phyloP scores from a whole-genome alignment of 2,329 filamentous ascomycete species.

The Chrysoporthe austroafricana region DNA sequence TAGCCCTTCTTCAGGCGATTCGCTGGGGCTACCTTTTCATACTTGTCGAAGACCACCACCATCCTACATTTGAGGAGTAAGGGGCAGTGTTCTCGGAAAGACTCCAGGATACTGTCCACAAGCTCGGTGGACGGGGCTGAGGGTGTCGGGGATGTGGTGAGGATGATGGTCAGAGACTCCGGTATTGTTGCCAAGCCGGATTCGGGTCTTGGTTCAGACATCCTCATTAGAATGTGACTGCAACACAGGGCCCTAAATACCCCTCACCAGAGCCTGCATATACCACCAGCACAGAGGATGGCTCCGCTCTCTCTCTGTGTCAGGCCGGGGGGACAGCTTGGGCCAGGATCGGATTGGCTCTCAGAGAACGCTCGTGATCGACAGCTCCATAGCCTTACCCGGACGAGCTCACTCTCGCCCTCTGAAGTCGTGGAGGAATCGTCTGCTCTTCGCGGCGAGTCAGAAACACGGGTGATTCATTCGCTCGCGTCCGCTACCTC shows the following conservation, averaged over 20 bases:
- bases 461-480: too few species aligned
- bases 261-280: not conserved
- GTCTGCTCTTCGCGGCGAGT: too few species aligned
- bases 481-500: too few species aligned
- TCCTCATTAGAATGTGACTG: not conserved
- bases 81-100: constrained; percentile 49
- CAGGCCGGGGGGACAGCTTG: not conserved
- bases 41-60: constrained; percentile 57
- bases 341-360: too few species aligned
- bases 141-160: constrained; percentile 60
- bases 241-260: not conserved
- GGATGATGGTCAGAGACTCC: constrained; percentile 46
- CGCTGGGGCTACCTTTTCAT: constrained; percentile 48
- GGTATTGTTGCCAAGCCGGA: constrained; percentile 10
- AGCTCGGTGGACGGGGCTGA: constrained; percentile 58
- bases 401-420: too few species aligned
- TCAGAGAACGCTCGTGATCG: too few species aligned
- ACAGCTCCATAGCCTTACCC: too few species aligned
- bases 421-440: too few species aligned
- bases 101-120: constrained; percentile 49
- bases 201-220: constrained; percentile 14
- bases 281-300: not conserved
- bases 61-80: constrained; percentile 47
- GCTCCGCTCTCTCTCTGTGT: not conserved
- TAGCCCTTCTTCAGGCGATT: constrained; percentile 58